Percentiles rank a stretch among this genome's conserved stretches.
These are phyloP conservation scores for Ambrosia artemisiifolia DNA, from an alignment of 129 eudicot genomes.

Conservation along the genomic window DNA sequence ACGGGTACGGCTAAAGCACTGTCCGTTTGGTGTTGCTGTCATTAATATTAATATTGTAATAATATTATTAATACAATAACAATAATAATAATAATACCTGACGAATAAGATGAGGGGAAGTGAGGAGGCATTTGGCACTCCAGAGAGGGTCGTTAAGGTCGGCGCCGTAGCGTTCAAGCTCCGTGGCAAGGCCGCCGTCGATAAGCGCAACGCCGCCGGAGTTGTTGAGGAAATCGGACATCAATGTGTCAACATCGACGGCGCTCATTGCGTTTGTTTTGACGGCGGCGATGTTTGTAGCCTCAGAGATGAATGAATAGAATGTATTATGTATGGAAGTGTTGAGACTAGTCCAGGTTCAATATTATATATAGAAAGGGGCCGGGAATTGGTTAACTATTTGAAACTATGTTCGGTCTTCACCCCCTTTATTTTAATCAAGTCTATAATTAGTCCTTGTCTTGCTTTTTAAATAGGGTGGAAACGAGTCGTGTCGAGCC, in stretches of 20 bases:
- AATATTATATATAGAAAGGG: conserved; percentile 26
- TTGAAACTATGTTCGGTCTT: neutral
- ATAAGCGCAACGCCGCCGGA: conserved; percentile 73
- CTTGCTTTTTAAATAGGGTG: no score
- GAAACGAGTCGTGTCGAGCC: no score
- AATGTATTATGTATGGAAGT: neutral
- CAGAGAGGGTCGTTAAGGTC: conserved; percentile 84
- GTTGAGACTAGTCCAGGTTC: conserved; percentile 7
- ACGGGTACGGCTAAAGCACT: no score
- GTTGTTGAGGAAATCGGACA: conserved; percentile 53
- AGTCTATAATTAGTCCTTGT: neutral
- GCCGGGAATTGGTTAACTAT: conserved; percentile 28
- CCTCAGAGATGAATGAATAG: neutral
- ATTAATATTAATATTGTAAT: no score
- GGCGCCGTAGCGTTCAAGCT: conserved; percentile 85
- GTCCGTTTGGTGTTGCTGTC: no score
- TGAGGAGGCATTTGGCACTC: conserved; percentile 87
- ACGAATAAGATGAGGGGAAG: conserved; percentile 67
- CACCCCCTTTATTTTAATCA: neutral
- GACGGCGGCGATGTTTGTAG: conserved; percentile 9
- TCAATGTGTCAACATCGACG: conserved; percentile 24
- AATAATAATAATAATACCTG: conserved; percentile 39
- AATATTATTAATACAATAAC: no score
- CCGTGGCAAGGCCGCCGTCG: conserved; percentile 94
- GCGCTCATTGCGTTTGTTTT: conserved; percentile 4